phyloP scores from a whole-genome alignment of 768 basidiomycete genomes.

The Epithele typhae region DNA sequence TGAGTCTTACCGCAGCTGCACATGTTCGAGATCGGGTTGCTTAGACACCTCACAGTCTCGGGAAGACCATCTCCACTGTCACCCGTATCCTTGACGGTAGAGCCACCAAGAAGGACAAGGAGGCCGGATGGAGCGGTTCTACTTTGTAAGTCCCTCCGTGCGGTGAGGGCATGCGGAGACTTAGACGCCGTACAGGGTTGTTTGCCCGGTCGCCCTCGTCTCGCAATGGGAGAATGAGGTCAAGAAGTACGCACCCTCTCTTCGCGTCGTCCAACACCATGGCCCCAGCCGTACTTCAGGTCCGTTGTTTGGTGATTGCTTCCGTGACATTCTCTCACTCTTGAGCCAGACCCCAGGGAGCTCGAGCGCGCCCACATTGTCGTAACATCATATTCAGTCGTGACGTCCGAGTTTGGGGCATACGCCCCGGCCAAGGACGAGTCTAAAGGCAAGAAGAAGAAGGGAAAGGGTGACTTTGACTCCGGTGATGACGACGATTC shows the following conservation, averaged over 20 bases:
- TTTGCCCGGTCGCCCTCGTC: slow-evolving; percentile 85
- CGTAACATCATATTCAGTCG: slow-evolving; percentile 83
- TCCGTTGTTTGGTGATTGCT: slow-evolving; percentile 31
- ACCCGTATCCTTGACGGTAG: slow-evolving; percentile 82
- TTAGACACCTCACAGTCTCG: slow-evolving; percentile 43
- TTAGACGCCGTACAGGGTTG: slow-evolving; percentile 48
- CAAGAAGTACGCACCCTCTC: slow-evolving; percentile 56
- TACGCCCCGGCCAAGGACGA: slow-evolving; percentile 54
- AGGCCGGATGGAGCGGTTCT: slow-evolving; percentile 64
- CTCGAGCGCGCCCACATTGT: slow-evolving; percentile 63
- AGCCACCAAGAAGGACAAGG: slow-evolving; percentile 62
- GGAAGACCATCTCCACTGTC: slow-evolving; percentile 90
- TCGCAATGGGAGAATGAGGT: slow-evolving; percentile 91
- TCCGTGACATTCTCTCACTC: too few relatives aligned
- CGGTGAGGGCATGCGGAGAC: background rate
- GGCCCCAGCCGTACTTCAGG: slow-evolving; percentile 70
- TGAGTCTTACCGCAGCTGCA: too few relatives aligned
- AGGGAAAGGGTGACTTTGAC: slow-evolving; percentile 27
- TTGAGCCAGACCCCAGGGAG: slow-evolving; percentile 48
- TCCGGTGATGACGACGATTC: slow-evolving; percentile 31
- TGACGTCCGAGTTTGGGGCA: slow-evolving; percentile 71
- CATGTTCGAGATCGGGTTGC: background rate
- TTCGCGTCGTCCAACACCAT: slow-evolving; percentile 81
- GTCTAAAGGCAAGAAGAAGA: slow-evolving; percentile 38
- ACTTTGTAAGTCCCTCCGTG: slow-evolving; percentile 53